These are phyloP conservation scores for Phaffia australis DNA, from an alignment of 768 basidiomycete genomes.

Conservation along the genomic window DNA sequence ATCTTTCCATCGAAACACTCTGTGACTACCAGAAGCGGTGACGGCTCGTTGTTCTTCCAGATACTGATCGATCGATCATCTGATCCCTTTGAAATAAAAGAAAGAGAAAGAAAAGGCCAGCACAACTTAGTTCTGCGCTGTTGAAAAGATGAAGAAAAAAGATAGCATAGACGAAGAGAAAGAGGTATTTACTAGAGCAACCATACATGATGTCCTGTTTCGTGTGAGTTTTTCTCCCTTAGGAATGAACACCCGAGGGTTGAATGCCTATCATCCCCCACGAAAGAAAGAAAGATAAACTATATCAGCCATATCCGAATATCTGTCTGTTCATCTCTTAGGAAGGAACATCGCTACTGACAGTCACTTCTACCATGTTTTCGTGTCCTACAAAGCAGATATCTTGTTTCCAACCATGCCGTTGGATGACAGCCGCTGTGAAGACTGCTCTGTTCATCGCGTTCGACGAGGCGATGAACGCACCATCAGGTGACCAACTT, in stretches of 20 bases:
- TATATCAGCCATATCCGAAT: background rate
- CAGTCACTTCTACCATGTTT: constrained; percentile 91
- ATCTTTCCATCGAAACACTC: constrained; percentile 91
- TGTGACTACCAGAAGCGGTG: constrained; percentile 82
- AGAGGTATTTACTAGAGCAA: constrained; percentile 51
- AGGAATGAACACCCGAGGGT: constrained; percentile 84
- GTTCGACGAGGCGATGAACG: constrained; percentile 93
- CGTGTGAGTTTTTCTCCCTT: constrained; percentile 45
- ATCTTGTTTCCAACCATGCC: constrained; percentile 71
- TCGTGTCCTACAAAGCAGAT: constrained; percentile 94
- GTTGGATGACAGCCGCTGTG: constrained; percentile 87
- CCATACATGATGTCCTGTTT: constrained; percentile 33
- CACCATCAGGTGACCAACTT: constrained; percentile 99
- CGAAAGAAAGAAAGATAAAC: background rate
- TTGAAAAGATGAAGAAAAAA: background rate
- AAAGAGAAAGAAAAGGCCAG: background rate
- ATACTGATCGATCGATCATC: constrained; percentile 59
- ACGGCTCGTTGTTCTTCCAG: constrained; percentile 87
- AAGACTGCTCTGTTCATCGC: constrained; percentile 97
- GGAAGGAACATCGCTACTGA: constrained; percentile 40
- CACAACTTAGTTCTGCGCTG: background rate
- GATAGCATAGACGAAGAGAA: background rate
- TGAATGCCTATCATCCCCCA: constrained; percentile 55
- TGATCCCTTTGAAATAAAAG: no score
- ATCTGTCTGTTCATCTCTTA: background rate